Evolutionary conservation across 768 basidiomycete species (phyloP), one percentile per base, ranked within the genome.

Genomic region (Panaeolus papilionaceus): DNA sequence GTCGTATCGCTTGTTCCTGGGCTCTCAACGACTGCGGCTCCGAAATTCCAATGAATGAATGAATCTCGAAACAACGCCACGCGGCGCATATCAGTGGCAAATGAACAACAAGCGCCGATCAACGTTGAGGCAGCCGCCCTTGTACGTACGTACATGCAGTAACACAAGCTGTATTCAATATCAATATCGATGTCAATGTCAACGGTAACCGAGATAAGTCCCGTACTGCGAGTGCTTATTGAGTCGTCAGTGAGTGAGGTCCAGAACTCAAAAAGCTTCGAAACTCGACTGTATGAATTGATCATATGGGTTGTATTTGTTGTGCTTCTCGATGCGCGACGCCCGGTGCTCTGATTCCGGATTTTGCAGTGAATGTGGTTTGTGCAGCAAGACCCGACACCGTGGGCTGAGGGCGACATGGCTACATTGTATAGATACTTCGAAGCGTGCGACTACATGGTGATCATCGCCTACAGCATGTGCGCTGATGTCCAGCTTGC

Each of bases 41-140:
- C 33, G 54, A 58, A 47, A n/a, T 47, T 47, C 9, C 11, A 42
- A 42, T 42, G 11, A 16, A 16, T 42, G 40, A 42, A 20, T 20
- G 47, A 33, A 51, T 51, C 47, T 51, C 20, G 47, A 51, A 26
- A 51, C 47, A n/a, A 58, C 54, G 33, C 54, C 54, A 58, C 54
- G 54, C 54, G 54, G 33, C 54, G 54, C 28, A 58, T 16, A 49
- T 23, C 8, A 49, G 47, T 49, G 54, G 42, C 42, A 44, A 44
- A 44, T 40, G 18, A 33, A 16, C 26, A 58, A 58, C 54, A 58
- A 58, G 54, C 54, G 54, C 54, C 33, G 54, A 58, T 58, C 54
- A 28, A 28, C 54, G 54, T 37, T 47, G 8, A 8, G 3, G 45
- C 8, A 47, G 45, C 11, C 45, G n/a, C 20, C 20, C 26, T 9